These are phyloP conservation scores for Candida boleticola DNA, from an alignment of 805 yeast genomes.

Conservation along the genomic window DNA sequence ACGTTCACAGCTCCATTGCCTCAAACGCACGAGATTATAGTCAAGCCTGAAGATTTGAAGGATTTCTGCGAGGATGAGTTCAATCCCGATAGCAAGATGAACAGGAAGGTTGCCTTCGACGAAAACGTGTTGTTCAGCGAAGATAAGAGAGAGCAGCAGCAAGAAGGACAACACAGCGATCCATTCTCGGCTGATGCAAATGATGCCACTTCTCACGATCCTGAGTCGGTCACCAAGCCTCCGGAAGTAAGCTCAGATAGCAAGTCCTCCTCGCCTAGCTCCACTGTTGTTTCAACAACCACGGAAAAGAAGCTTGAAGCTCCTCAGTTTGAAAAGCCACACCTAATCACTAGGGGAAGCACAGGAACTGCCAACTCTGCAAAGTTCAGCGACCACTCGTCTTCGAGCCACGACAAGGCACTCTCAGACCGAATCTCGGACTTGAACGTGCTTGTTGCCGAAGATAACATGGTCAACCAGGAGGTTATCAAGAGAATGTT, in stretches of 20 bases:
- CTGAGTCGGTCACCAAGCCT: background rate
- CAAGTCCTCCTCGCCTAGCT: background rate
- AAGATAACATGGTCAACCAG: slow-evolving; percentile 91
- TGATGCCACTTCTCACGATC: background rate
- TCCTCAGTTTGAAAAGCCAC: slow-evolving; percentile 41
- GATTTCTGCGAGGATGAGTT: slow-evolving; percentile 66
- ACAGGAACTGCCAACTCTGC: slow-evolving; percentile 52
- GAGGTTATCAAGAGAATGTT: slow-evolving; percentile 91
- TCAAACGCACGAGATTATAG: slow-evolving; percentile 56
- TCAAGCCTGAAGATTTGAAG: slow-evolving; percentile 33
- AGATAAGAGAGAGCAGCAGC: slow-evolving; percentile 1
- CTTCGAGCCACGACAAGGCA: slow-evolving; percentile 1
- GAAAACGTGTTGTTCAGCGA: slow-evolving; percentile 7
- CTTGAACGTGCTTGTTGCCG: slow-evolving; percentile 75
- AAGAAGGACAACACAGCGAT: background rate
- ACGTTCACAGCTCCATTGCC: slow-evolving; percentile 74
- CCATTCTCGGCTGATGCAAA: background rate
- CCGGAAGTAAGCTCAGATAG: background rate
- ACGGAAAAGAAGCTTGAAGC: slow-evolving; percentile 5
- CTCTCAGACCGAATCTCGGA: slow-evolving; percentile 26
- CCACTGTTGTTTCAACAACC: slow-evolving; percentile 1
- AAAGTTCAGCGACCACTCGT: slow-evolving; percentile 9
- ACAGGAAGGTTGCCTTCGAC: slow-evolving; percentile 48
- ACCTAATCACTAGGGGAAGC: slow-evolving; percentile 43
- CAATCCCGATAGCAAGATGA: slow-evolving; percentile 51